phyloP scores from a whole-genome alignment of 2,329 filamentous ascomycete species.

The Aspergillus quadricinctus region DNA sequence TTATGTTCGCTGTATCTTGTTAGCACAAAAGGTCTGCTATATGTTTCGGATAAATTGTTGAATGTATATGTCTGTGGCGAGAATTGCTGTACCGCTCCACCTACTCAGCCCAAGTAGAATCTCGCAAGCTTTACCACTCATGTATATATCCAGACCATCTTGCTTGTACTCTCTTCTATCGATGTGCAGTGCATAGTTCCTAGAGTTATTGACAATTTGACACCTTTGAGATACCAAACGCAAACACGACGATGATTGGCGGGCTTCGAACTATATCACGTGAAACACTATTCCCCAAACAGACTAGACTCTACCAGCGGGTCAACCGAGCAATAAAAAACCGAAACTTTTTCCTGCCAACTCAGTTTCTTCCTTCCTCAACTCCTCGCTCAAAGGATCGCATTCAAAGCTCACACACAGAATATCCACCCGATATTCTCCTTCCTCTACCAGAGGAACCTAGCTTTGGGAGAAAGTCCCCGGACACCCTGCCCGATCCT shows the following conservation, averaged over 20 bases:
- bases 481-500: slow-evolving; percentile 66
- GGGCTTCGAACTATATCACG: neutral
- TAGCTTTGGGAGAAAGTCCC: slow-evolving; percentile 99
- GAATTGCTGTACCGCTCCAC: neutral
- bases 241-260: neutral
- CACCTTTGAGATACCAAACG: neutral
- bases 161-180: neutral
- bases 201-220: too few relatives aligned
- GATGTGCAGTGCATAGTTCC: neutral
- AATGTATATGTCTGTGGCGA: slow-evolving; percentile 6
- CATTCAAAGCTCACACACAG: slow-evolving; percentile 98
- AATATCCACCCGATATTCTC: slow-evolving; percentile 40
- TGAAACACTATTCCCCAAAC: slow-evolving; percentile 7
- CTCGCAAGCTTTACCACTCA: neutral
- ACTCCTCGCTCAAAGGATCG: slow-evolving; percentile 99
- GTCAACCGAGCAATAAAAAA: slow-evolving; percentile 13
- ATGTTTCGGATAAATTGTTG: slow-evolving; percentile 9
- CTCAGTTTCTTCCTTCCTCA: slow-evolving; percentile 47
- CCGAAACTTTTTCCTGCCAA: slow-evolving; percentile 19
- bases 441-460: slow-evolving; percentile 29
- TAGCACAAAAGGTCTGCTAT: slow-evolving; percentile 7
- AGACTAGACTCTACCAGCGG: slow-evolving; percentile 16
- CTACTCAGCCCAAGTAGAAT: neutral
- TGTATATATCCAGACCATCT: neutral
- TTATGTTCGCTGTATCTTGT: slow-evolving; percentile 4